Evolutionary conservation across 495 filamentous ascomycete species (phyloP).

Genomic region (Hyaloscypha variabilis): DNA sequence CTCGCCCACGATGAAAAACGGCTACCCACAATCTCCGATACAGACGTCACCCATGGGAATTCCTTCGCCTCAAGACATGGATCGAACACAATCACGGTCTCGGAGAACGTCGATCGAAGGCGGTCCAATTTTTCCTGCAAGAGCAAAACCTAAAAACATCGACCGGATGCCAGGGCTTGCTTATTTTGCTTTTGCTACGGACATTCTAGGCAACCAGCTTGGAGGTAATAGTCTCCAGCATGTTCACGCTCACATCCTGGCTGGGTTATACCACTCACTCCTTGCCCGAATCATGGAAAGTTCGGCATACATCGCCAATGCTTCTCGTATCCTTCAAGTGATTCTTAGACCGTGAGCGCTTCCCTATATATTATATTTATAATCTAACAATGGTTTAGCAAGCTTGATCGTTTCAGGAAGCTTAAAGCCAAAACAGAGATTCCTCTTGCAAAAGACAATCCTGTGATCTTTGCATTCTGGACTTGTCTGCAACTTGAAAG

Average conservation of each 20-base stretch:
- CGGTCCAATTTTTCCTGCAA: not conserved
- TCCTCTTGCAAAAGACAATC: constrained; percentile 44
- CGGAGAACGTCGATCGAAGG: constrained; percentile 27
- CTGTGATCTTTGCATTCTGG: constrained; percentile 84
- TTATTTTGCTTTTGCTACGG: constrained; percentile 83
- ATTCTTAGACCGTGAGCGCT: constrained; percentile 71
- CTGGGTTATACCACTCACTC: constrained; percentile 87
- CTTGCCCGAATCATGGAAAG: constrained; percentile 87
- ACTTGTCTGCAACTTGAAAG: constrained; percentile 93
- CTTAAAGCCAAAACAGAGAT: constrained; percentile 3
- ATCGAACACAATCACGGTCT: constrained; percentile 34
- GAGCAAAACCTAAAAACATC: constrained; percentile 60
- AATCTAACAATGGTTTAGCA: constrained; percentile 31
- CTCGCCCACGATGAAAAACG: constrained; percentile 51
- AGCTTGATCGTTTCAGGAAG: constrained; percentile 38
- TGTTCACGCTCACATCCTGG: constrained; percentile 83
- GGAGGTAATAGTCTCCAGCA: constrained; percentile 79
- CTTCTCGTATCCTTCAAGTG: constrained; percentile 74
- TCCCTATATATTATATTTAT: not conserved
- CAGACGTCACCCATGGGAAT: constrained; percentile 50
- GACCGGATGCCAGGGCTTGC: constrained; percentile 87
- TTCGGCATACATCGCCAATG: constrained; percentile 82
- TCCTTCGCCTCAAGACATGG: constrained; percentile 49
- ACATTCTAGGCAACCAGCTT: constrained; percentile 81
- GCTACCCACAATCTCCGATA: constrained; percentile 47